Conservation (phyloP, 2,329 filamentous ascomycete genomes). For the Chaetothyriales sp. region DNA sequence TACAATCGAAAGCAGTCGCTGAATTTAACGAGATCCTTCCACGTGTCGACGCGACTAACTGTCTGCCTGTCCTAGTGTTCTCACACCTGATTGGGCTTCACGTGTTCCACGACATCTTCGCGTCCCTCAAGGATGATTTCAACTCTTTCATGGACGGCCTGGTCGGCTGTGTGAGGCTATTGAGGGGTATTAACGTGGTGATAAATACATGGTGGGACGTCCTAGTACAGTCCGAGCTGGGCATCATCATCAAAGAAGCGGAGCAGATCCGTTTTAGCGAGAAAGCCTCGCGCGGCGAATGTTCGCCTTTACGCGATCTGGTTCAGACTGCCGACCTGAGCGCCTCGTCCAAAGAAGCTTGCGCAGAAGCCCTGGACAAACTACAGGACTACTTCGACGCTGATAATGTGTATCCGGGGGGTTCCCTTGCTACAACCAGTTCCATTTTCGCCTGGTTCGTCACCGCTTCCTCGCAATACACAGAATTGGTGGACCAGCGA, state of each 20-base stretch:
- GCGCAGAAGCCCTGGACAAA: slow-evolving; percentile 6
- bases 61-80: slow-evolving; percentile 12
- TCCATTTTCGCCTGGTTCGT: slow-evolving; percentile 10
- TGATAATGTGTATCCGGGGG: slow-evolving; percentile 1
- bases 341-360: slow-evolving; percentile 3
- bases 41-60: slow-evolving; percentile 10
- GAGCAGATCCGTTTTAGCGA: too few relatives aligned
- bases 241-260: too few relatives aligned
- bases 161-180: slow-evolving; percentile 17
- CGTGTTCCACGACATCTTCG: slow-evolving; percentile 34
- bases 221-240: too few relatives aligned
- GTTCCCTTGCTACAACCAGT: slow-evolving; percentile 1
- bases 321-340: too few relatives aligned
- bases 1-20: slow-evolving; percentile 11
- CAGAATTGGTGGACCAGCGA: slow-evolving; percentile 24
- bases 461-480: slow-evolving; percentile 17
- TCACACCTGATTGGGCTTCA: slow-evolving; percentile 12
- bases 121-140: slow-evolving; percentile 27
- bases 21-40: slow-evolving; percentile 9
- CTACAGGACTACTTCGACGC: slow-evolving; percentile 8
- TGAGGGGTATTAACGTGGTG: slow-evolving; percentile 17
- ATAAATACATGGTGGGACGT: slow-evolving; percentile 5
- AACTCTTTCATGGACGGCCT: slow-evolving; percentile 23
- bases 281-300: too few relatives aligned
- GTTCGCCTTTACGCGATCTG: too few relatives aligned